Evolutionary conservation across 495 filamentous ascomycete species (phyloP), one percentile per base, ranked within the genome.

Genomic region (Astrothelium macrocarpum): DNA sequence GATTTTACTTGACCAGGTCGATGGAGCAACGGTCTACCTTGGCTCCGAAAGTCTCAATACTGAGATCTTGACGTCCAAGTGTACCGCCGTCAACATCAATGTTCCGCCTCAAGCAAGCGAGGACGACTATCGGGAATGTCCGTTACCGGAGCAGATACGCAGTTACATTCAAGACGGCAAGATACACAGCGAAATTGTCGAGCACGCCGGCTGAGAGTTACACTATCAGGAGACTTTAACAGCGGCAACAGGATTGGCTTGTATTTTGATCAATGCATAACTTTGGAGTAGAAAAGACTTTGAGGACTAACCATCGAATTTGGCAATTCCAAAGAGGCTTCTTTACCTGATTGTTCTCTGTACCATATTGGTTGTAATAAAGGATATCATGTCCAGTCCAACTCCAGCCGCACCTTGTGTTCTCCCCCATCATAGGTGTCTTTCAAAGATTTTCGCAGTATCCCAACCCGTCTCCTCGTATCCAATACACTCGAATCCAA

Each of bases 11-110:
- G 95, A 98, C 73, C 90, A 96, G 77, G 87, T 97, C 59, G 94
- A 98, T 72, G 88, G 90, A 62, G 94, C 90, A 23, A 84, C 85
- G 45, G 74, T 97, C 62, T 97, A 95, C 76, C 81, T 98, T 23
- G 82, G 85, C 68, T 86, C 86, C 70, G 87, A 91, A 67, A 90
- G 87, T 71, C 74, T 86, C 53, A 77, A 77, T 32, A 90, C 90
- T 0, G 88, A 95, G 74, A 78, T 98, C 45, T 97, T 91, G 75
- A 86, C 87, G 32, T 91, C 86, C 77, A 97, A 97, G 78, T 90
- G 82, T 64, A 81, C 84, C 5, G 81, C 85, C 20, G 78, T 97
- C 65, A 98, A 98, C 73, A 80, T 98, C 65, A 90, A 91, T 68
- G 78, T 97, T 62, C 85, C 85, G 23, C 83, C 87, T 2, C 77